A percentile compares a stretch with the other conserved stretches of the same genome.
Evolutionary conservation across 164 flowering plant genomes (phyloP).

Genomic region (Macadamia integrifolia): DNA sequence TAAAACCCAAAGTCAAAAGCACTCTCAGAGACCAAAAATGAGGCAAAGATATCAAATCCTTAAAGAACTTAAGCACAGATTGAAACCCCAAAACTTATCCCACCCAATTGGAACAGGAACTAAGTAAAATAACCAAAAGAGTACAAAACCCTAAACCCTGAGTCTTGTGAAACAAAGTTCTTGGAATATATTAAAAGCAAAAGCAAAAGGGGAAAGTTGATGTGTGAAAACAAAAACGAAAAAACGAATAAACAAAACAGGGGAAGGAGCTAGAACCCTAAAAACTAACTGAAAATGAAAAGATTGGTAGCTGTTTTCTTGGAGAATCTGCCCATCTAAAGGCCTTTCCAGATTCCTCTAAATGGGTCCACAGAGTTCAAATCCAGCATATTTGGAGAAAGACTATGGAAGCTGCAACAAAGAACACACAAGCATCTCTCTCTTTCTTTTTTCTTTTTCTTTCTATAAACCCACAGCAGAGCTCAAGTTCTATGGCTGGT

Average conservation of each 20-base stretch:
- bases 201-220: slow-evolving; percentile 1
- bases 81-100: not conserved
- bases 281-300: not conserved
- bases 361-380: not conserved
- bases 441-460: not conserved
- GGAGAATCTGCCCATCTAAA: not conserved
- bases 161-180: not conserved
- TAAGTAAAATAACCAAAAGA: not conserved
- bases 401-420: not conserved
- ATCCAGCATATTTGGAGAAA: not conserved
- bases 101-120: no score
- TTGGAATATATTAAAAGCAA: slow-evolving; percentile 1
- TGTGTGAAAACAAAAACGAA: not conserved
- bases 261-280: slow-evolving; percentile 15
- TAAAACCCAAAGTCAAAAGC: slow-evolving; percentile 1
- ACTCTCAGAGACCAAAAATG: no score
- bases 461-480: not conserved
- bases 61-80: not conserved
- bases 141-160: slow-evolving; percentile 43
- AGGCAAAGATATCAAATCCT: not conserved
- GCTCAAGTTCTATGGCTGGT: not conserved
- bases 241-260: not conserved
- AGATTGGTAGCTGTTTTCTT: not conserved
- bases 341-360: not conserved
- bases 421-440: not conserved